Conservation (phyloP, 2,329 filamentous ascomycete genomes). For the Epichloe gansuensis region DNA sequence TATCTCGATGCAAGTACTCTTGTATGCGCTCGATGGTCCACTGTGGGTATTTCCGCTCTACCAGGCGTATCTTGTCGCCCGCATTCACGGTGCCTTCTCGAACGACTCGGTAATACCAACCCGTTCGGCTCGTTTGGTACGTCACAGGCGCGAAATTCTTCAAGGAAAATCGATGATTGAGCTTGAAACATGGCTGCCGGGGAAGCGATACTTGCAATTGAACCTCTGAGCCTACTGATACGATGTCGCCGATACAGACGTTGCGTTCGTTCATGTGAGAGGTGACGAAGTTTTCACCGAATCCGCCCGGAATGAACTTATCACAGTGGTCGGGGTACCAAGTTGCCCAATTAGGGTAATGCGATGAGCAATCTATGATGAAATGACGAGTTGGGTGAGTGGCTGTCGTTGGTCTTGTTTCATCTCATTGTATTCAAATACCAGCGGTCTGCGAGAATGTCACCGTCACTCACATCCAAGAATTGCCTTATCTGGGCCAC, state of each 20-base stretch:
- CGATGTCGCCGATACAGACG: conserved; percentile 51
- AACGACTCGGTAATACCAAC: conserved; percentile 55
- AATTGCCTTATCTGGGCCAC: conserved; percentile 51
- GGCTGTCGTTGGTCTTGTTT: too few species aligned
- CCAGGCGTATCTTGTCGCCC: conserved; percentile 44
- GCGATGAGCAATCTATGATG: conserved; percentile 41
- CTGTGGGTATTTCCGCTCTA: conserved; percentile 40
- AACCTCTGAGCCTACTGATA: conserved; percentile 37
- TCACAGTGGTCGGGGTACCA: conserved; percentile 39
- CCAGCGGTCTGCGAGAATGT: neutral
- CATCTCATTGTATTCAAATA: too few species aligned
- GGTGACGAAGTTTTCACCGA: conserved; percentile 53
- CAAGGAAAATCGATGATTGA: conserved; percentile 54
- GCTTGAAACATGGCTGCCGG: conserved; percentile 51
- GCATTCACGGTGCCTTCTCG: conserved; percentile 39
- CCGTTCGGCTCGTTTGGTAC: conserved; percentile 45
- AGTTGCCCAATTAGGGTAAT: conserved; percentile 43
- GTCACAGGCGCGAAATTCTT: conserved; percentile 49
- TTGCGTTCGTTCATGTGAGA: conserved; percentile 49
- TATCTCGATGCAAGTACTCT: conserved; percentile 47
- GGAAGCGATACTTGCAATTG: conserved; percentile 49
- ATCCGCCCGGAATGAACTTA: conserved; percentile 44
- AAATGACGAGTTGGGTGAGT: neutral
- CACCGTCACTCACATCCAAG: conserved; percentile 34
- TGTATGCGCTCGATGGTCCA: conserved; percentile 55